A percentile compares a stretch with the other conserved stretches of the same genome.
phyloP scores from a whole-genome alignment of 148 eudicot species.

The Camellia lanceoleosa region DNA sequence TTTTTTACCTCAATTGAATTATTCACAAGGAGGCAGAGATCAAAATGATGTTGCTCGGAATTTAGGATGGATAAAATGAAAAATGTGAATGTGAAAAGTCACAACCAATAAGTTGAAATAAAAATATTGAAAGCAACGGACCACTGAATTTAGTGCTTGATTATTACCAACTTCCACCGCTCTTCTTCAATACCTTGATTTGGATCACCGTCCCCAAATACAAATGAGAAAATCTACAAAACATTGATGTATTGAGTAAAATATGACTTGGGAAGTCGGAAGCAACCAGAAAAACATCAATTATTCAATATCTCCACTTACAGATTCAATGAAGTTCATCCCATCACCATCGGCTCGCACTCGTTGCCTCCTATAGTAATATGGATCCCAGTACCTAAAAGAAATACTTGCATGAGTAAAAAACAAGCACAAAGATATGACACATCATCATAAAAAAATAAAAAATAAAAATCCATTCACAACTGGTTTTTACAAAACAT shows the following conservation, averaged over 20 bases:
- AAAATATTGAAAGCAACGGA: constrained; percentile 46
- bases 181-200: constrained; percentile 98
- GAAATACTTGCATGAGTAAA: neutral
- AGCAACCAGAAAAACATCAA: constrained; percentile 7
- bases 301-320: constrained; percentile 28
- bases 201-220: constrained; percentile 99
- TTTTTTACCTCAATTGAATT: neutral
- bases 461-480: too few species aligned
- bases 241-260: constrained; percentile 17
- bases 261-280: constrained; percentile 7
- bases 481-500: neutral
- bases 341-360: constrained; percentile 48
- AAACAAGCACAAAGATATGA: constrained; percentile 9
- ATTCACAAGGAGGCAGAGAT: neutral
- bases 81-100: constrained; percentile 8
- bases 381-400: constrained; percentile 94
- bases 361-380: constrained; percentile 70
- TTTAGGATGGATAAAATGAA: constrained; percentile 5
- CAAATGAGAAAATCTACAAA: constrained; percentile 85
- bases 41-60: neutral
- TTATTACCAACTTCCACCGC: constrained; percentile 99
- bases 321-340: constrained; percentile 88
- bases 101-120: neutral
- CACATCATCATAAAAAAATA: neutral
- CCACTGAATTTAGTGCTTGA: constrained; percentile 53